These are phyloP conservation scores for Ogataea pini DNA, from an alignment of 805 yeast genomes.

Conservation along the genomic window DNA sequence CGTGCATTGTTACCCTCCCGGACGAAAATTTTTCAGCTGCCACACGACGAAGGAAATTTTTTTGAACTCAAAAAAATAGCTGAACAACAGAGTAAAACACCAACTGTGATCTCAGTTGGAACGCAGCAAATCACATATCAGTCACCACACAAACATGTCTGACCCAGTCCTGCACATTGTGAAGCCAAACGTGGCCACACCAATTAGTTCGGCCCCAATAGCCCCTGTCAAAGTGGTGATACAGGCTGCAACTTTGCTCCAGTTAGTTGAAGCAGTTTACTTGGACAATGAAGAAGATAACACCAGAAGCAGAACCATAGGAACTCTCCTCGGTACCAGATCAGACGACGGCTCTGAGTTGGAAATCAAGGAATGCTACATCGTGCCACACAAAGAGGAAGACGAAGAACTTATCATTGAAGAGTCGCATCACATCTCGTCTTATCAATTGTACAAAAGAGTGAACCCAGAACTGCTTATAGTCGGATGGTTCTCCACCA, in stretches of 20 bases:
- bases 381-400: constrained; percentile 77
- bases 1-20: constrained; percentile 1
- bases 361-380: constrained; percentile 72
- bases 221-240: constrained; percentile 55
- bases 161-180: constrained; percentile 38
- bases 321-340: constrained; percentile 78
- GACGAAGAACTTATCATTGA: constrained; percentile 78
- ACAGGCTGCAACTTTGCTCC: constrained; percentile 72
- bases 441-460: constrained; percentile 70
- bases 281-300: constrained; percentile 45
- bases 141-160: constrained; percentile 16
- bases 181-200: constrained; percentile 48
- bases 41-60: constrained; percentile 15
- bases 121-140: constrained; percentile 9
- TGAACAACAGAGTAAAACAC: neutral
- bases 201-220: constrained; percentile 34
- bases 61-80: neutral
- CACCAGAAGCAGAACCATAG: constrained; percentile 65
- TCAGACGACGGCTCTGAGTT: constrained; percentile 80
- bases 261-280: constrained; percentile 69
- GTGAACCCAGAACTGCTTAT: constrained; percentile 78
- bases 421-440: constrained; percentile 69
- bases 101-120: neutral
- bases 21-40: constrained; percentile 7
- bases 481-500: constrained; percentile 81